phyloP scores from a whole-genome alignment of 352 stramenopile genomes.

The Pythium pectinolyticum region DNA sequence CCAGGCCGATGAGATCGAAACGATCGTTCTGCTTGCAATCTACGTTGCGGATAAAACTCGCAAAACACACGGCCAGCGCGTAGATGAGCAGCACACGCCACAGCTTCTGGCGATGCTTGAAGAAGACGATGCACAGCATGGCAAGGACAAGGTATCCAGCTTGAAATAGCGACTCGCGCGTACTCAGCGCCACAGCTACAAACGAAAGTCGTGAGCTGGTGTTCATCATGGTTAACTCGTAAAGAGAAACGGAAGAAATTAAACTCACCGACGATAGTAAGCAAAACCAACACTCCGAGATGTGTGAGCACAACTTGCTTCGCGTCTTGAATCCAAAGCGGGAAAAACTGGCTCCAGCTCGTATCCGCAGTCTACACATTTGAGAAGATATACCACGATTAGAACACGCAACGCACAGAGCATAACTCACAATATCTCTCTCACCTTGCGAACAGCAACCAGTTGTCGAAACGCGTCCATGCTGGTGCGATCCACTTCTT shows the following conservation, averaged over 20 bases:
- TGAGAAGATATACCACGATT: neutral
- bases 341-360: conserved; percentile 48
- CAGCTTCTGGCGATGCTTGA: conserved; percentile 69
- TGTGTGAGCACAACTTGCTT: conserved; percentile 76
- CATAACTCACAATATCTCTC: no score
- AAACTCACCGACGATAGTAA: conserved; percentile 76
- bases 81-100: conserved; percentile 82
- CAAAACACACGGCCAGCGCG: conserved; percentile 66
- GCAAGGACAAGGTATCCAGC: conserved; percentile 82
- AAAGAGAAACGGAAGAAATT: no score
- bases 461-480: conserved; percentile 24
- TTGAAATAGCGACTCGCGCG: conserved; percentile 78
- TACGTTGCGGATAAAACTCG: conserved; percentile 77
- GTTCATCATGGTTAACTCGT: no score
- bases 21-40: conserved; percentile 47
- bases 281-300: conserved; percentile 72
- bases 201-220: conserved; percentile 9
- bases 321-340: conserved; percentile 69
- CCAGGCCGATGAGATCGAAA: conserved; percentile 68
- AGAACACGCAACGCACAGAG: no score
- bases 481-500: conserved; percentile 20
- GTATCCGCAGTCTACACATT: conserved; percentile 45
- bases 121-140: conserved; percentile 80
- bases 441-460: conserved; percentile 18
- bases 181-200: conserved; percentile 79